A percentile compares a stretch with the other conserved stretches of the same genome.
Evolutionary conservation across 345 rosid species (phyloP).

Genomic region (Dovyalis caffra): DNA sequence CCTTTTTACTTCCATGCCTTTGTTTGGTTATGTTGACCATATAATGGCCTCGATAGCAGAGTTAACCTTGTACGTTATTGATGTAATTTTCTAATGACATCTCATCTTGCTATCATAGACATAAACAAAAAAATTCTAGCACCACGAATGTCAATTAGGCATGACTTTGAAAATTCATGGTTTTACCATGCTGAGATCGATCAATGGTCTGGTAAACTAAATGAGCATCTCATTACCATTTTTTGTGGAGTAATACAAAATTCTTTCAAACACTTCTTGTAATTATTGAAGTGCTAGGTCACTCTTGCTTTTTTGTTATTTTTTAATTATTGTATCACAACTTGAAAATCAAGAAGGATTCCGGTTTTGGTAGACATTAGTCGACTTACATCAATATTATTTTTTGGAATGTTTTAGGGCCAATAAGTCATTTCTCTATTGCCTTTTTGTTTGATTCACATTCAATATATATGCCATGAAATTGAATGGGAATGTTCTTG

Average conservation of each 20-base stretch:
- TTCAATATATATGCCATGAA: not conserved
- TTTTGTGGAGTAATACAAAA: not conserved
- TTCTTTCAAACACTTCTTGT: not conserved
- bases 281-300: not conserved
- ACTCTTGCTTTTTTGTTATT: not conserved
- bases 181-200: not conserved
- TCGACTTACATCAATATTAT: not conserved
- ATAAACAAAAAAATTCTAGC: not conserved
- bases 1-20: too few species aligned
- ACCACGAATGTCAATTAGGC: not conserved
- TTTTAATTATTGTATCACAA: not conserved
- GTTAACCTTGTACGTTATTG: not conserved
- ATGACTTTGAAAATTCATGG: not conserved
- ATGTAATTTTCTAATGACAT: not conserved
- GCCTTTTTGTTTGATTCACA: not conserved
- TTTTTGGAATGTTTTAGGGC: not conserved
- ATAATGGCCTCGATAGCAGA: not conserved
- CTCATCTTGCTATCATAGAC: not conserved
- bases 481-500: too few species aligned
- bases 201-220: not conserved
- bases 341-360: not conserved
- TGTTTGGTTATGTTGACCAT: not conserved
- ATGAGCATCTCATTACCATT: not conserved
- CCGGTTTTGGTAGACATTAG: not conserved
- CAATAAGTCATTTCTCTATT: not conserved